These are phyloP conservation scores for Phylloporus sp. DNA, from an alignment of 768 basidiomycete species.

Conservation along the genomic window DNA sequence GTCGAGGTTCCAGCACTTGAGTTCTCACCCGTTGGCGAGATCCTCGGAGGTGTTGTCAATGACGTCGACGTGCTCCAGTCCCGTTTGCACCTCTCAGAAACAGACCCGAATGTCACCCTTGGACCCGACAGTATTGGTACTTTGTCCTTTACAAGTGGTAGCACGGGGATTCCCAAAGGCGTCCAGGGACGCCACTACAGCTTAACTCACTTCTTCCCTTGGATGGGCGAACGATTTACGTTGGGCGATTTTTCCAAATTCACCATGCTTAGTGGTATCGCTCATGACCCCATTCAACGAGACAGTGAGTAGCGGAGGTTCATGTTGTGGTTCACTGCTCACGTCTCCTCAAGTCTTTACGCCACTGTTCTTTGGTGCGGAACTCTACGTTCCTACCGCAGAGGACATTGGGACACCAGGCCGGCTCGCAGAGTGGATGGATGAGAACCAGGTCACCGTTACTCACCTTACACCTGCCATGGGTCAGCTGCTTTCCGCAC, in stretches of 20 bases:
- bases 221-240: conserved; percentile 92
- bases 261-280: conserved; percentile 98
- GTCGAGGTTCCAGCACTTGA: conserved; percentile 89
- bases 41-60: conserved; percentile 57
- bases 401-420: conserved; percentile 98
- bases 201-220: conserved; percentile 98
- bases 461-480: conserved; percentile 98
- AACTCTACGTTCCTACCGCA: conserved; percentile 91
- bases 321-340: neutral
- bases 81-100: conserved; percentile 49
- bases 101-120: conserved; percentile 76
- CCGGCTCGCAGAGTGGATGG: conserved; percentile 98
- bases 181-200: conserved; percentile 93
- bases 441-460: conserved; percentile 82
- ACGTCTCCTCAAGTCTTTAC: conserved; percentile 75
- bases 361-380: conserved; percentile 93
- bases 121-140: conserved; percentile 97
- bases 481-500: conserved; percentile 96
- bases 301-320: conserved; percentile 70
- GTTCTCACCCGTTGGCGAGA: conserved; percentile 57
- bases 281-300: conserved; percentile 97
- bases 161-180: conserved; percentile 98
- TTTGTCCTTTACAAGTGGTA: conserved; percentile 93
- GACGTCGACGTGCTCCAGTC: conserved; percentile 61
- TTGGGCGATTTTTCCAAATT: conserved; percentile 75